Evolutionary conservation across 2,329 filamentous ascomycete genomes (phyloP).

Genomic region (Aspergillus ochraceoroseus): DNA sequence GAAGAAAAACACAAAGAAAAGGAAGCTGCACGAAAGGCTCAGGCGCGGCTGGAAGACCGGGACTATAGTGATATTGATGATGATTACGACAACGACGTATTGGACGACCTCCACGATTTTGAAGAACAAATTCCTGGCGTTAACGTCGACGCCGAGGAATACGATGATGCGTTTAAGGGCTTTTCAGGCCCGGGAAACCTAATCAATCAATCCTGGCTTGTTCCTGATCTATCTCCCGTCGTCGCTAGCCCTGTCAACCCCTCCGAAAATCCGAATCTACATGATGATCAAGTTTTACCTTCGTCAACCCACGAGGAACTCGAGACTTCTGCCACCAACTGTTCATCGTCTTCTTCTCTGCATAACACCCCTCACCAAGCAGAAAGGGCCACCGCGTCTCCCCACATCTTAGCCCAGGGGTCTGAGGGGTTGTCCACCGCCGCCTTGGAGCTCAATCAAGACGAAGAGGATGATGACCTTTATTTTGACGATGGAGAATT

Average conservation of each 20-base stretch:
- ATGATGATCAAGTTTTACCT: neutral
- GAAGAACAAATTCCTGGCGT: slow-evolving; percentile 49
- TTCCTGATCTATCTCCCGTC: slow-evolving; percentile 36
- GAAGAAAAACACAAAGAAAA: slow-evolving; percentile 59
- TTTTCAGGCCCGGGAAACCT: slow-evolving; percentile 26
- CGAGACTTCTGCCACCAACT: neutral
- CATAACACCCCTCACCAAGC: neutral
- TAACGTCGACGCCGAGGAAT: slow-evolving; percentile 45
- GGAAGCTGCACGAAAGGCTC: slow-evolving; percentile 42
- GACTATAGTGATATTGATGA: slow-evolving; percentile 42
- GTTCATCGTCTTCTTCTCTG: neutral
- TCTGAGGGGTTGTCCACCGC: neutral
- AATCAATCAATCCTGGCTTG: slow-evolving; percentile 31
- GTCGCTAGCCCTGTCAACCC: slow-evolving; percentile 33
- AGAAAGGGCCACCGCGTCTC: neutral
- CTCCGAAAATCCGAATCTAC: slow-evolving; percentile 20
- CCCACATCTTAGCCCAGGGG: neutral
- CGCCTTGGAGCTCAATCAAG: slow-evolving; percentile 14
- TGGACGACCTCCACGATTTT: slow-evolving; percentile 42
- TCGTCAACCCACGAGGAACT: neutral
- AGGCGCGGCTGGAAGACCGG: slow-evolving; percentile 28
- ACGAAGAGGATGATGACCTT: slow-evolving; percentile 37
- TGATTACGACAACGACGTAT: slow-evolving; percentile 44
- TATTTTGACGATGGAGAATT: slow-evolving; percentile 49
- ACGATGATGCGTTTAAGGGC: slow-evolving; percentile 32